Evolutionary conservation across 2,329 filamentous ascomycete genomes (phyloP).

Genomic region (Penicillium brevicompactum): DNA sequence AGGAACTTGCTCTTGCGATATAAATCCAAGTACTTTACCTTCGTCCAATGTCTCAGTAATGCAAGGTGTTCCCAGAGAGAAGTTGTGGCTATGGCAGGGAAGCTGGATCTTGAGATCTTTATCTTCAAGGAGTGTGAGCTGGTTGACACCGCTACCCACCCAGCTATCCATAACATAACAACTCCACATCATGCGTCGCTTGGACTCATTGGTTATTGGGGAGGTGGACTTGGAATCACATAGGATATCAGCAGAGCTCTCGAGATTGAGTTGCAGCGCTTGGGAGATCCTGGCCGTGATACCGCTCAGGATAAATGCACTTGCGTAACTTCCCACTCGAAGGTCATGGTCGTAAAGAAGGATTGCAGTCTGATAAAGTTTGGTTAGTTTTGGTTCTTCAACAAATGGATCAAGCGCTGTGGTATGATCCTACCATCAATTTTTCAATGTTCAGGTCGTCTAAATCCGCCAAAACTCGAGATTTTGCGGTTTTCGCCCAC

Average conservation of each 20-base stretch:
- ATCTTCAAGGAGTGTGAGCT: constrained; percentile 29
- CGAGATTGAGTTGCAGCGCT: constrained; percentile 30
- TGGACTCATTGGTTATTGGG: constrained; percentile 22
- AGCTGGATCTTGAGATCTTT: constrained; percentile 28
- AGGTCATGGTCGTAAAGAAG: constrained; percentile 31
- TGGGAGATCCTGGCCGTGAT: constrained; percentile 28
- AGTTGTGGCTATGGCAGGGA: constrained; percentile 28
- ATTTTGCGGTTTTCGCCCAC: constrained; percentile 18
- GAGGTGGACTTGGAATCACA: constrained; percentile 14
- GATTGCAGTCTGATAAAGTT: constrained; percentile 20
- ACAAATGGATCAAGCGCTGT: background rate
- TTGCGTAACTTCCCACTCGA: constrained; percentile 29
- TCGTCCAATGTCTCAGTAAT: constrained; percentile 26
- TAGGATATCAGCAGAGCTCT: constrained; percentile 28
- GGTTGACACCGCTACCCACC: constrained; percentile 30
- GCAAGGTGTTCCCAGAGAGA: constrained; percentile 24
- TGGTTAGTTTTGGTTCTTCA: background rate
- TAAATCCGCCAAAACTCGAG: constrained; percentile 16
- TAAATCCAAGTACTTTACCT: constrained; percentile 21
- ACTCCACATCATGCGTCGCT: constrained; percentile 30
- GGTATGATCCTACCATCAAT: constrained; percentile 12
- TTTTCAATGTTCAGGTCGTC: constrained; percentile 21
- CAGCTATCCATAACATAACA: constrained; percentile 31
- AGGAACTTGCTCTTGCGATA: constrained; percentile 6
- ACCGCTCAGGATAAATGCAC: constrained; percentile 30